Percentiles rank a stretch among this genome's conserved stretches.
Conservation (phyloP, 2,329 filamentous ascomycete species). For the Simplicillium aogashimaense region DNA sequence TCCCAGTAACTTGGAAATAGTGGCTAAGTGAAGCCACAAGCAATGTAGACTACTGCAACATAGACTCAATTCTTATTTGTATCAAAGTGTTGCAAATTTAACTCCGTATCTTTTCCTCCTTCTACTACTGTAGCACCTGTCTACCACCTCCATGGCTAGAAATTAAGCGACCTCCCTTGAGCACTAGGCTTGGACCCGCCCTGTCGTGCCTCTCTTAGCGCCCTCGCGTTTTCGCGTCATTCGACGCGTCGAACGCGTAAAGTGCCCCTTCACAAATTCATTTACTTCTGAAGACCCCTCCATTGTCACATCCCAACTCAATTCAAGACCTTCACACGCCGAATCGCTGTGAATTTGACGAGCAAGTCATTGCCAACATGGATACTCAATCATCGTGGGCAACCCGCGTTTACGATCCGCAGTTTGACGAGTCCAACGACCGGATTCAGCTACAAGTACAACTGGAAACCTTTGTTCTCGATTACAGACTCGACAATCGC, state of each 20-base stretch:
- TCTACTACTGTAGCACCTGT: no score
- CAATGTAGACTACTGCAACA: no score
- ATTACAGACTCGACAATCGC: slow-evolving; percentile 86
- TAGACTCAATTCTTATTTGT: no score
- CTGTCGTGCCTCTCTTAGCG: no score
- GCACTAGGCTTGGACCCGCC: no score
- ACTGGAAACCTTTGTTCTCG: slow-evolving; percentile 83
- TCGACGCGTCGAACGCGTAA: slow-evolving; percentile 8
- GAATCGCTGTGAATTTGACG: not conserved
- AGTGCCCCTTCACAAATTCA: slow-evolving; percentile 4
- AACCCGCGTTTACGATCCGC: slow-evolving; percentile 66
- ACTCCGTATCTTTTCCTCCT: no score
- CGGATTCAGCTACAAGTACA: slow-evolving; percentile 65
- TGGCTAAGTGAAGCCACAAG: no score
- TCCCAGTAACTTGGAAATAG: no score
- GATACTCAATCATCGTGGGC: slow-evolving; percentile 84
- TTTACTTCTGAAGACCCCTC: slow-evolving; percentile 5
- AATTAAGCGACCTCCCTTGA: no score
- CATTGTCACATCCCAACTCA: not conserved
- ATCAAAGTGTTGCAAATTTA: no score
- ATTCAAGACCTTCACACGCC: not conserved
- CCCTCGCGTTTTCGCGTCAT: no score
- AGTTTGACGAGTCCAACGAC: slow-evolving; percentile 56
- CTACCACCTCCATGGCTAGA: no score
- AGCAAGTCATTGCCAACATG: slow-evolving; percentile 37